Evolutionary conservation across 805 yeast genomes (phyloP).

Genomic region (Candida schatavii): DNA sequence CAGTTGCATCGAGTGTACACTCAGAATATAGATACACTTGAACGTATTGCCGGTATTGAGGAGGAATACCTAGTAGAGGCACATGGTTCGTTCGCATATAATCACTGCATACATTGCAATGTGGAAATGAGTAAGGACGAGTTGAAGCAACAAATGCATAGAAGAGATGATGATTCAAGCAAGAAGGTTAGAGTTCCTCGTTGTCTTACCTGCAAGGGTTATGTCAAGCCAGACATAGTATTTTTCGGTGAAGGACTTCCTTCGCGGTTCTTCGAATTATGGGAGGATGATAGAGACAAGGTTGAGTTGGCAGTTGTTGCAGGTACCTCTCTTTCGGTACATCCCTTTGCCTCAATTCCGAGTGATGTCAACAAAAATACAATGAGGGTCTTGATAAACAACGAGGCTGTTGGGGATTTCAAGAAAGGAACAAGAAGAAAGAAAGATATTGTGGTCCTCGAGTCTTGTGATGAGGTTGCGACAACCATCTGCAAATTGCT

Average conservation of each 20-base stretch:
- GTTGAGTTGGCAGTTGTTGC: conserved; percentile 80
- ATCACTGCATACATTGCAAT: conserved; percentile 79
- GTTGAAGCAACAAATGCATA: conserved; percentile 38
- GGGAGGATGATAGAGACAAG: conserved; percentile 56
- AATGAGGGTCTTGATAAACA: conserved; percentile 67
- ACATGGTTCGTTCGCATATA: conserved; percentile 87
- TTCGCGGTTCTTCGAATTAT: conserved; percentile 55
- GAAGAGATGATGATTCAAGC: conserved; percentile 17
- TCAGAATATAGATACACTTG: conserved; percentile 91
- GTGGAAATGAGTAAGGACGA: conserved; percentile 47
- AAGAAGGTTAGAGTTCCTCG: conserved; percentile 42
- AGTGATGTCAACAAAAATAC: conserved; percentile 47
- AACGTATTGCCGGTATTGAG: conserved; percentile 74
- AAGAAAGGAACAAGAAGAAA: conserved; percentile 43
- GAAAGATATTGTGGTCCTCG: conserved; percentile 58
- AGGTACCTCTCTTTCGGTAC: conserved; percentile 87
- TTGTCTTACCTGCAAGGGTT: conserved; percentile 68
- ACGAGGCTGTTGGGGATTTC: conserved; percentile 77
- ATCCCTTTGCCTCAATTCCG: conserved; percentile 87
- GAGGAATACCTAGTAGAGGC: conserved; percentile 77
- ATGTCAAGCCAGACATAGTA: conserved; percentile 90
- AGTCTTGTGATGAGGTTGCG: conserved; percentile 67
- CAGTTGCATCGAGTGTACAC: conserved; percentile 73
- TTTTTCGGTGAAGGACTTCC: conserved; percentile 93
- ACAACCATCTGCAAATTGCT: conserved; percentile 47